Evolutionary conservation across 1,284 basidiomycete genomes (phyloP).

Genomic region (Hymenochaete sp.): DNA sequence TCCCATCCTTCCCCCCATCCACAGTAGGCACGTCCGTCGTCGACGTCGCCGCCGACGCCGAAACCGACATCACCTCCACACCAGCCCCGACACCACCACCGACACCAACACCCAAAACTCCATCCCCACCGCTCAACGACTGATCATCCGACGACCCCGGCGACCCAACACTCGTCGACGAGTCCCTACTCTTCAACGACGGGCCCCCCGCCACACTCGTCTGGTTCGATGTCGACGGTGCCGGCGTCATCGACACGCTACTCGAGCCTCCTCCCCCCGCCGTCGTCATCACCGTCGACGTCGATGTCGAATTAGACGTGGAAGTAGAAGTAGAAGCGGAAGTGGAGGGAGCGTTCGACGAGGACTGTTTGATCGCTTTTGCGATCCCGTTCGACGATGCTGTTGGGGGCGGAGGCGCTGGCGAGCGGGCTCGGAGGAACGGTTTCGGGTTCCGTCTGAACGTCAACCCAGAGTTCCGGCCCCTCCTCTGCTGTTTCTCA

Average conservation of each 20-base stretch:
- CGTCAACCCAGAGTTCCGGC: constrained; percentile 54
- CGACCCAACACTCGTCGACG: constrained; percentile 57
- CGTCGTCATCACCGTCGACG: no score
- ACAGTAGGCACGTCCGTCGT: constrained; percentile 9
- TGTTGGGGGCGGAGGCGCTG: constrained; percentile 47
- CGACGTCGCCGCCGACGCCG: constrained; percentile 5
- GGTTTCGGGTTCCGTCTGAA: constrained; percentile 63
- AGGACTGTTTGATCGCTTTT: constrained; percentile 36
- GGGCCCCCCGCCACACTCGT: constrained; percentile 40
- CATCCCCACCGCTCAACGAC: constrained; percentile 46
- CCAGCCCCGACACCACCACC: constrained; percentile 9
- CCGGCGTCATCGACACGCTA: constrained; percentile 36
- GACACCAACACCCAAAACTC: background rate
- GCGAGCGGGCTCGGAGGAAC: constrained; percentile 62
- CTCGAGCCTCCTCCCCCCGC: constrained; percentile 32
- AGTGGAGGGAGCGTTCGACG: constrained; percentile 36
- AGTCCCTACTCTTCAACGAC: constrained; percentile 73
- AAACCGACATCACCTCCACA: constrained; percentile 15
- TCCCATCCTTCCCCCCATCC: constrained; percentile 15
- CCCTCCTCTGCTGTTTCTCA: constrained; percentile 51
- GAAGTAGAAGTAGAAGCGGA: no score
- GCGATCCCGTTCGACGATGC: constrained; percentile 39
- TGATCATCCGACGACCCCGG: constrained; percentile 63
- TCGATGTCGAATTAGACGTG: constrained; percentile 36
- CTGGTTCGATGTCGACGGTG: constrained; percentile 37